Percentiles rank a stretch among this genome's conserved stretches.
Evolutionary conservation across 106 monocot species (phyloP).

Genomic region (Phalaenopsis equestris): DNA sequence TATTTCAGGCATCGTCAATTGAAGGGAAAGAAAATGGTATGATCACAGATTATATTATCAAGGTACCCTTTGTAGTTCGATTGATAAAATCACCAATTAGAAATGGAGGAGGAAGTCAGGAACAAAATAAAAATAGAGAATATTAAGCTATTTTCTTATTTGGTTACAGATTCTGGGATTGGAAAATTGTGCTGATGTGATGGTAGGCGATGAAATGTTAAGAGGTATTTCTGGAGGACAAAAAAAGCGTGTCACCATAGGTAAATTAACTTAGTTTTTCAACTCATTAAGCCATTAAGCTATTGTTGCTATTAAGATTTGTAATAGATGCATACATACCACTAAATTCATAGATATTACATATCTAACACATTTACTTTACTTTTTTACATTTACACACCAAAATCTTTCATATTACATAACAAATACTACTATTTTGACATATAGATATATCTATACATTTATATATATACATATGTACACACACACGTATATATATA

Average conservation of each 20-base stretch:
- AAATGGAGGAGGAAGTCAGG: too few species aligned
- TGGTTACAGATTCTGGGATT: constrained; percentile 15
- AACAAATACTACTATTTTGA: too few species aligned
- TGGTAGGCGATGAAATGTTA: constrained; percentile 11
- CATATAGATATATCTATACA: too few species aligned
- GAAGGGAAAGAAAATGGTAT: neutral
- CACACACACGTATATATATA: too few species aligned
- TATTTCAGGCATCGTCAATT: neutral
- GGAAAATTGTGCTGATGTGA: constrained; percentile 17
- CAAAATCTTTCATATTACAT: too few species aligned
- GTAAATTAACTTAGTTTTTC: neutral
- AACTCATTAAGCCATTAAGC: neutral
- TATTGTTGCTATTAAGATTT: neutral
- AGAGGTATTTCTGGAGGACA: constrained; percentile 14
- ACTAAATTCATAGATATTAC: too few species aligned
- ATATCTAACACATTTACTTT: too few species aligned
- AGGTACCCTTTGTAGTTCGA: neutral
- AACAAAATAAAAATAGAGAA: too few species aligned
- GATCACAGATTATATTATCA: neutral
- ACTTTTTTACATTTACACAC: too few species aligned
- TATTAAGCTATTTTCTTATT: neutral
- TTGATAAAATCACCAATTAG: too few species aligned
- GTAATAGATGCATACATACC: neutral
- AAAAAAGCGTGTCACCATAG: constrained; percentile 15
- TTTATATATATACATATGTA: too few species aligned